Base-by-base conservation (phyloP, 148 eudicot species). In the Cornus suecica region DNA sequence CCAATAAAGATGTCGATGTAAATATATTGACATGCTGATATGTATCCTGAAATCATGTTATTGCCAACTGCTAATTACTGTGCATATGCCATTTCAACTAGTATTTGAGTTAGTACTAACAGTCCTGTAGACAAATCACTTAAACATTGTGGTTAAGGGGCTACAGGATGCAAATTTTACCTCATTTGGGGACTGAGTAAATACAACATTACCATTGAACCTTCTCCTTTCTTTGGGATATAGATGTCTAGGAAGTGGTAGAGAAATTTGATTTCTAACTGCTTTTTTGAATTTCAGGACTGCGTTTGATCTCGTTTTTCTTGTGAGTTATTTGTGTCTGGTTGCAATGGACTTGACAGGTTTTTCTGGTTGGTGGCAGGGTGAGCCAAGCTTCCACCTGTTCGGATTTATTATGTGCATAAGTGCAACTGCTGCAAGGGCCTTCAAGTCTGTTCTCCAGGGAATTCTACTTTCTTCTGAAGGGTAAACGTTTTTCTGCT, bases 331-430 rank as follows among this genome's bases (percentile, higher is more conserved):
- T 9, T 8, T 11, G 22, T 63, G 60, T 74, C 10, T 65, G 58
- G 37, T 18, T 52, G 34, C 51, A 14, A 54, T 51, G 60, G 64
- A 76, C 60, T 25, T 29, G 24, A 24, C 71, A 28, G 51, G 23
- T 54, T 71, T 45, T 84, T 82, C 28, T 74, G 69, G 68, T 76
- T 77, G 73, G 77, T 84, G 74, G 79, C 83, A 95, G 99, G 99
- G 99, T 14, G 99, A 95, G 82, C 99, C 99, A 52, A 95, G 92
- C 81, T 95, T 95, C 83, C 99, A 95, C 80, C 81, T 95, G 80
- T 95, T 79, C 81, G 99, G 99, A 84, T 95, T 95, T 73, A 93
- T 95, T 16, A 91, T 95, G 99, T 95, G 99, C 84, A 82, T 95
- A 64, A 81, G 99, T 75, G 99, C 99, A 32, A 95, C 99, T 41